These are phyloP conservation scores for Malassezia caprae DNA, from an alignment of 1,284 basidiomycete genomes.

Conservation along the genomic window DNA sequence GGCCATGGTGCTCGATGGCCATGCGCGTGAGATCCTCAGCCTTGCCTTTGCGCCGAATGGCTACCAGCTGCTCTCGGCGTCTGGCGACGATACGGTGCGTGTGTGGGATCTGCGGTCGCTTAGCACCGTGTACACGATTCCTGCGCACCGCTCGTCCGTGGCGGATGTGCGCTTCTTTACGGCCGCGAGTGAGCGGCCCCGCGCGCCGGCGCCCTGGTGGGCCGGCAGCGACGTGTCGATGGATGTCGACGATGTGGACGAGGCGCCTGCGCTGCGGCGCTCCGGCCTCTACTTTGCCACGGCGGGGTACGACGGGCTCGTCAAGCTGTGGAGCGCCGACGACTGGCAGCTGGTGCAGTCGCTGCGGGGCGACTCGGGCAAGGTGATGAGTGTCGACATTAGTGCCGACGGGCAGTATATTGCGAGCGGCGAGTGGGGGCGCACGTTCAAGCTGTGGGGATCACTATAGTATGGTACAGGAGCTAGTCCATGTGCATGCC, in stretches of 20 bases:
- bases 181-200: constrained; percentile 17
- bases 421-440: constrained; percentile 33
- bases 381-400: constrained; percentile 95
- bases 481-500: constrained; percentile 30
- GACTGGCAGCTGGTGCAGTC: constrained; percentile 88
- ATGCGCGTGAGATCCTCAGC: constrained; percentile 82
- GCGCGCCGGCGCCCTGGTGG: constrained; percentile 27
- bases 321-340: constrained; percentile 94
- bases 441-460: constrained; percentile 26
- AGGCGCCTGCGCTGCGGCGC: constrained; percentile 9
- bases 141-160: constrained; percentile 86
- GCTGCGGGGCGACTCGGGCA: constrained; percentile 83
- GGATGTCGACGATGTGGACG: constrained; percentile 42
- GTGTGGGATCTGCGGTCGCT: constrained; percentile 96
- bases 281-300: constrained; percentile 80
- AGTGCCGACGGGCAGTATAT: constrained; percentile 27
- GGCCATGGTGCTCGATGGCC: constrained; percentile 95
- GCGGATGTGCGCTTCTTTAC: constrained; percentile 86
- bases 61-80: constrained; percentile 90
- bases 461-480: constrained; percentile 14
- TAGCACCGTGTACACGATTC: constrained; percentile 86
- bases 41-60: constrained; percentile 92
- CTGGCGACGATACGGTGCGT: constrained; percentile 90
- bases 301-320: constrained; percentile 85
- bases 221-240: background rate